phyloP scores from a whole-genome alignment of 2,329 filamentous ascomycete species.

The Capronia coronata region DNA sequence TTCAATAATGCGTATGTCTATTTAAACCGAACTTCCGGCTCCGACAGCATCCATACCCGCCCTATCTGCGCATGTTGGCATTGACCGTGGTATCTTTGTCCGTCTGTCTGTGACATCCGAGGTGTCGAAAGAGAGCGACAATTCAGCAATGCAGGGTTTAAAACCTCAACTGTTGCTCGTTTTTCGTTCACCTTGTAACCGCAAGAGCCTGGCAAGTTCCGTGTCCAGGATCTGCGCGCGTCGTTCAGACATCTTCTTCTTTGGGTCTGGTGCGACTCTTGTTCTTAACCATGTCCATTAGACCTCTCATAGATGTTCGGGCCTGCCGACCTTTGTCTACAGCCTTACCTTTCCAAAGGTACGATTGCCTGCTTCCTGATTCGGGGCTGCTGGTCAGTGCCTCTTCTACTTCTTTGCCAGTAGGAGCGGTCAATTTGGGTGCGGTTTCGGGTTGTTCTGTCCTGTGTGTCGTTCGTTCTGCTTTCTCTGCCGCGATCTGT shows the following conservation, averaged over 20 bases:
- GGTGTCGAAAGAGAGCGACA: not conserved
- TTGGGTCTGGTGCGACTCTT: conserved; percentile 21
- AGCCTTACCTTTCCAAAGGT: conserved; percentile 25
- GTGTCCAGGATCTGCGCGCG: too few relatives aligned
- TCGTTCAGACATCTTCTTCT: conserved; percentile 23
- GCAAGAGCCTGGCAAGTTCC: conserved; percentile 5
- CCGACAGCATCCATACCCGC: not conserved
- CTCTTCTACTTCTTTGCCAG: conserved; percentile 15
- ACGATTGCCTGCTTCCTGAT: conserved; percentile 13
- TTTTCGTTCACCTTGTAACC: too few relatives aligned
- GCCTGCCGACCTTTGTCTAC: conserved; percentile 28
- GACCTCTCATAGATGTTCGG: conserved; percentile 24
- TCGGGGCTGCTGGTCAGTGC: conserved; percentile 6
- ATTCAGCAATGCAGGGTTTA: too few relatives aligned
- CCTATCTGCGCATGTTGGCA: not conserved
- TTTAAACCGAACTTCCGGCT: not conserved
- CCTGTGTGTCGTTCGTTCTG: conserved; percentile 16
- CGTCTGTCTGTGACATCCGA: not conserved
- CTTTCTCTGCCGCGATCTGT: conserved; percentile 31
- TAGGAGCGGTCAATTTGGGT: conserved; percentile 5
- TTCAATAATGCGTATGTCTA: not conserved
- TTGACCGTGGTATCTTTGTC: not conserved
- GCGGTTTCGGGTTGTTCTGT: conserved; percentile 11
- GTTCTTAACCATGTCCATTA: conserved; percentile 25
- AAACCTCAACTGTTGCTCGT: too few relatives aligned